Evolutionary conservation across 2,329 filamentous ascomycete species (phyloP), one percentile per base, ranked within the genome.

Genomic region (Fusarium torulosum): DNA sequence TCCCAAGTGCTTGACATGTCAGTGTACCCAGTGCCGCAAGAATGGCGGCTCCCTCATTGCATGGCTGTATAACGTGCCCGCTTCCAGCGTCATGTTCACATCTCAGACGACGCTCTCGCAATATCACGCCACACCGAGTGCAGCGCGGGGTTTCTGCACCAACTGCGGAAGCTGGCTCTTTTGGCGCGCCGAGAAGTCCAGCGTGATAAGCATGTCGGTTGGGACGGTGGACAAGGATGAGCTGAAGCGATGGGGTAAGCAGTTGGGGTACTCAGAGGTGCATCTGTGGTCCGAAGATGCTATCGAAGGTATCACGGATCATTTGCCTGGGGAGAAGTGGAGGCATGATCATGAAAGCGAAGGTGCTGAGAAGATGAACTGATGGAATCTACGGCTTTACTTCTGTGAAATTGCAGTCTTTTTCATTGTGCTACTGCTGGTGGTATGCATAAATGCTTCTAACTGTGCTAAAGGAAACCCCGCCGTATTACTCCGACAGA

Each of bases 21-120:
- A 87, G 67, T 87, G 85, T 76, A 83, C 82, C 8, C 84, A 86
- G 72, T 86, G 84, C 74, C 84, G 85, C 71, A 83, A 83, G 57
- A 79, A 82, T 60, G 82, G 82, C 9, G 84, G 84, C 51, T 72
- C 80, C 6, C 78, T 87, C 53, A 74, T 85, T 68, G 77, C 80
- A 63, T 74, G 77, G 55, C 74, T 78, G 47, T 80, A 85, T 69
- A 70, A 55, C 7, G 68, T 84, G 1, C 78, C 78, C 6, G 44
- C 70, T 53, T 72, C 63, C 4, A 73, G 77, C 41, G 72, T 85
- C 21, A 68, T 59, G 4, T 84, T 77, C 72, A 73, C 73, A 5
- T 72, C 75, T 25, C 55, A 63, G 15, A 60, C 75, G 25, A 76
- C 78, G 3, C 76, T 83, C 9, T 74, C 76, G 41, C 75, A 75